Conservation (phyloP, 2,329 filamentous ascomycete species). For the Colletotrichum tropicale region DNA sequence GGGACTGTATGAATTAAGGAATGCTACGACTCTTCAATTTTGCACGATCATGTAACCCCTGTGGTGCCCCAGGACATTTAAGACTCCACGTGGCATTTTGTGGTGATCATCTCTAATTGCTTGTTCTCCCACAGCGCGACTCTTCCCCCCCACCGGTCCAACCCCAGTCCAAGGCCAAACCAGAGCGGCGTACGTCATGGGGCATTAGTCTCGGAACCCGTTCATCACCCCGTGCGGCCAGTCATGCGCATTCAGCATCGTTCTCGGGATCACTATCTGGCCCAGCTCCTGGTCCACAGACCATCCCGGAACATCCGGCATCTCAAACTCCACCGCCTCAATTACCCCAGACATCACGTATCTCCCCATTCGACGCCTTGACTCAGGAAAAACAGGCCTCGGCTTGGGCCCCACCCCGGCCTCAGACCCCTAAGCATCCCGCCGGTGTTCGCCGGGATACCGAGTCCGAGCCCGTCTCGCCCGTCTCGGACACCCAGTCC, state of each 20-base stretch:
- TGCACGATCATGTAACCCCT: slow-evolving; percentile 27
- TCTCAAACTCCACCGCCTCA: slow-evolving; percentile 15
- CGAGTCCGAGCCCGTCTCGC: slow-evolving; percentile 34
- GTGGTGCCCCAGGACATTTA: slow-evolving; percentile 16
- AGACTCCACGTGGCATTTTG: slow-evolving; percentile 9
- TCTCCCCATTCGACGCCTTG: slow-evolving; percentile 24
- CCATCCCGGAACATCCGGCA: slow-evolving; percentile 15
- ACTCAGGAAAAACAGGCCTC: slow-evolving; percentile 19
- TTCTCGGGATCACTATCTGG: slow-evolving; percentile 3
- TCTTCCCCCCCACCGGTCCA: slow-evolving; percentile 36
- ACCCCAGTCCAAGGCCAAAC: slow-evolving; percentile 39
- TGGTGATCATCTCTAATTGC: slow-evolving; percentile 25
- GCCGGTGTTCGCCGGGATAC: slow-evolving; percentile 23
- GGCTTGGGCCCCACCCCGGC: slow-evolving; percentile 20
- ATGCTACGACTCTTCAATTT: slow-evolving; percentile 39
- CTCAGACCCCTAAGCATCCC: slow-evolving; percentile 19
- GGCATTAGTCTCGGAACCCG: slow-evolving; percentile 40
- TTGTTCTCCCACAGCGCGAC: slow-evolving; percentile 40
- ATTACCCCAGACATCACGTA: slow-evolving; percentile 24
- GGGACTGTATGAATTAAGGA: slow-evolving; percentile 44
- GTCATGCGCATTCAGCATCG: slow-evolving; percentile 9
- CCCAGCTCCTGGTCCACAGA: background rate
- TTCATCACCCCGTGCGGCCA: slow-evolving; percentile 29
- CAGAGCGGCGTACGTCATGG: slow-evolving; percentile 50
- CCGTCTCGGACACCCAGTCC: slow-evolving; percentile 33